Conservation (phyloP, 176 grass and related monocot species). For the Zizania latifolia region DNA sequence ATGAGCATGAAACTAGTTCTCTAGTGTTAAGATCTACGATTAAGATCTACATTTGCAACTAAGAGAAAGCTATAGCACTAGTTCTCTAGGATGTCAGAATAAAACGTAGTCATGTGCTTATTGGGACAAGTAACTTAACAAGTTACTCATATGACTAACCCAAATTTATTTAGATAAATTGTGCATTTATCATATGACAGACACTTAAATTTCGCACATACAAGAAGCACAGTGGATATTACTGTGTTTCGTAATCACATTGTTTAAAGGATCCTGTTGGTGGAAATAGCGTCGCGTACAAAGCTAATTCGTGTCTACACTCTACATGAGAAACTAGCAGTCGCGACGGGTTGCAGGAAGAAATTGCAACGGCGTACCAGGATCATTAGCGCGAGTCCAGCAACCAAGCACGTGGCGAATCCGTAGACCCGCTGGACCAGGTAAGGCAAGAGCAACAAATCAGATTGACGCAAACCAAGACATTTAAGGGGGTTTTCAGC, state of each 20-base stretch:
- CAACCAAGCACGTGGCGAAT: slow-evolving; percentile 57
- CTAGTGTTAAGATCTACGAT: no score
- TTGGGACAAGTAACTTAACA: background rate
- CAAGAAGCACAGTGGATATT: background rate
- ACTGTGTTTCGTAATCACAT: background rate
- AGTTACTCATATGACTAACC: background rate
- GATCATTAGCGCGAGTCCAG: slow-evolving; percentile 75
- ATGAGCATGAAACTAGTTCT: no score
- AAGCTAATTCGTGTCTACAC: background rate
- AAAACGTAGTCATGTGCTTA: background rate
- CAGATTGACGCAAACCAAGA: slow-evolving; percentile 18
- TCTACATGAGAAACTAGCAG: background rate
- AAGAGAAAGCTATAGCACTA: background rate
- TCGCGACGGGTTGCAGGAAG: background rate
- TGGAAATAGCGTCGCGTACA: background rate
- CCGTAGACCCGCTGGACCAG: slow-evolving; percentile 64
- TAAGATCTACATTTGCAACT: background rate
- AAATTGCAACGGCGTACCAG: slow-evolving; percentile 47
- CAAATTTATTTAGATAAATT: background rate
- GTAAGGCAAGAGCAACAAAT: slow-evolving; percentile 13
- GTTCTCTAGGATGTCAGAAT: background rate
- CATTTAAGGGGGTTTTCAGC: background rate
- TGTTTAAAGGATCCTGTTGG: background rate
- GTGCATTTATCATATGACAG: background rate
- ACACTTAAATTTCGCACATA: no score